These are phyloP conservation scores for Loxodes magnus DNA, from an alignment of 73 alveolate genomes.

Conservation along the genomic window DNA sequence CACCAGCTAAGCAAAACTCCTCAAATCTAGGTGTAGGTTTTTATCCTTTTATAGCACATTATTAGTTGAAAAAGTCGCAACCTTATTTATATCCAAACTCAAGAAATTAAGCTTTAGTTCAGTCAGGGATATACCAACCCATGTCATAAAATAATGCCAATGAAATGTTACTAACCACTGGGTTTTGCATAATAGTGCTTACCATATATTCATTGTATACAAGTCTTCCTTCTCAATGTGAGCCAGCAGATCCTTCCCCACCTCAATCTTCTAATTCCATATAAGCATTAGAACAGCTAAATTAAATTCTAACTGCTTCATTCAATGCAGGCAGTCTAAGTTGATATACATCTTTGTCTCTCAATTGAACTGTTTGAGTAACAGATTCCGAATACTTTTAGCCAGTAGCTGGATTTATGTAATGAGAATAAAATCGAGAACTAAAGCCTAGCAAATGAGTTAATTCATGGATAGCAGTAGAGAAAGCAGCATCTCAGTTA, in stretches of 20 bases:
- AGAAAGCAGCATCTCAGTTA: too few relatives aligned
- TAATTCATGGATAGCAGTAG: constrained; percentile 1
- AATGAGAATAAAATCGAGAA: neutral
- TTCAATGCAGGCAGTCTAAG: neutral
- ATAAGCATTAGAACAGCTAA: neutral
- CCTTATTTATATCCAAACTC: too few relatives aligned
- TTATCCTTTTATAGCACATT: too few relatives aligned
- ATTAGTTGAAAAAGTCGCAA: too few relatives aligned
- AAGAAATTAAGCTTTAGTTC: too few relatives aligned
- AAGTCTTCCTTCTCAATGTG: constrained; percentile 5
- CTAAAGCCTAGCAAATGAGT: constrained; percentile 9
- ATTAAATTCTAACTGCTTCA: neutral
- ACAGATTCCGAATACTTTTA: neutral
- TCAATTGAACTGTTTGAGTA: neutral
- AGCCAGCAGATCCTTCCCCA: constrained; percentile 2
- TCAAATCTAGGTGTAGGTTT: too few relatives aligned
- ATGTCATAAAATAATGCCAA: too few relatives aligned
- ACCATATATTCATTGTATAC: constrained; percentile 1
- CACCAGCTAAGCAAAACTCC: too few relatives aligned
- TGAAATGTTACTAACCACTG: too few relatives aligned
- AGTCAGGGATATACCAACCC: too few relatives aligned
- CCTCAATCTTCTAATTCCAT: constrained; percentile 12
- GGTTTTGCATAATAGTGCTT: too few relatives aligned
- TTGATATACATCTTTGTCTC: neutral
- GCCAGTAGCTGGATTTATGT: neutral